Evolutionary conservation across 176 grass and related monocot species (phyloP).

Genomic region (Phragmites australis): DNA sequence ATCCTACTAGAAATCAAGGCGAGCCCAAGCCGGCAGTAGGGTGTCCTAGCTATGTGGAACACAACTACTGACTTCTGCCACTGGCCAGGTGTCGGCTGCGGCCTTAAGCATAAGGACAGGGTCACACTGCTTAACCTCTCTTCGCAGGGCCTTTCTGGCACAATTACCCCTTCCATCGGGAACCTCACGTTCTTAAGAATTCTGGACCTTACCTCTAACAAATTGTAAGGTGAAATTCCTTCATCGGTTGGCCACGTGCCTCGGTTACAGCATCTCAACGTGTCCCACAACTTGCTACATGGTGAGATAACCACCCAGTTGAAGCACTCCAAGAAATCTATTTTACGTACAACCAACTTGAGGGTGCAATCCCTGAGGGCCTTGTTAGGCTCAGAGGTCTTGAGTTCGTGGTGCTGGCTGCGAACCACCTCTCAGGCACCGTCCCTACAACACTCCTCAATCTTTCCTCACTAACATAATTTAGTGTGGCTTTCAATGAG

Average conservation of each 20-base stretch:
- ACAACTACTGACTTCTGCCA: neutral
- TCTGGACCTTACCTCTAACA: neutral
- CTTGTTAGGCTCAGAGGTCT: neutral
- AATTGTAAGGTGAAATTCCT: neutral
- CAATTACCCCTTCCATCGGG: neutral
- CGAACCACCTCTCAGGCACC: slow-evolving; percentile 22
- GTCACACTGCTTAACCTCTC: neutral
- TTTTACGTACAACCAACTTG: neutral
- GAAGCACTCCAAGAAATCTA: neutral
- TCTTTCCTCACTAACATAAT: slow-evolving; percentile 16
- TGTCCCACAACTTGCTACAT: neutral
- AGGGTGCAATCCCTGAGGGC: neutral
- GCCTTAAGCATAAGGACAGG: neutral
- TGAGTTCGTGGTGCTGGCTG: neutral
- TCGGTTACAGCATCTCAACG: neutral
- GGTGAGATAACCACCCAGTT: neutral
- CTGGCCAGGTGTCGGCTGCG: neutral
- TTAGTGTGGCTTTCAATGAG: slow-evolving; percentile 24
- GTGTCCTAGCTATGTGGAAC: neutral
- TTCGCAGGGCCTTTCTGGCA: neutral
- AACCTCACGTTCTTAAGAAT: neutral
- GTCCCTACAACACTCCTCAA: slow-evolving; percentile 31
- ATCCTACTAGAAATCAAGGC: neutral
- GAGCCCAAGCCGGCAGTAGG: neutral
- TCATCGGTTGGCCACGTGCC: neutral